Base-by-base conservation (phyloP, 148 eudicot genomes). In the Persicaria tinctoria region DNA sequence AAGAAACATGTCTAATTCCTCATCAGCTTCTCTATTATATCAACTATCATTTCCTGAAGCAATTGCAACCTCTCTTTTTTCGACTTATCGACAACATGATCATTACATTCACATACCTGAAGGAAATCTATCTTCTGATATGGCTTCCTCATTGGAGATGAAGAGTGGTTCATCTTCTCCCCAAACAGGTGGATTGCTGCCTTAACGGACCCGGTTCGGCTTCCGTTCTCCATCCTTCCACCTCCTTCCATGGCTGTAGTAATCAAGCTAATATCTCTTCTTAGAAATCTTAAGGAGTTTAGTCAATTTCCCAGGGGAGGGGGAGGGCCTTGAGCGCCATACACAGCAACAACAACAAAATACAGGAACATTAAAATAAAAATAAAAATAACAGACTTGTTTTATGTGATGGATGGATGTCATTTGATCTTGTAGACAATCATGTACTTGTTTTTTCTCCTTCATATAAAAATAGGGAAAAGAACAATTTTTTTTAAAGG, bases 181-280 rank as follows among this genome's bases (percentile, higher is more conserved):
- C 74, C 74, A 20, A 71, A 71, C 74, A 71, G 18, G 41, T 71
- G 74, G n/a, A 71, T 50, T 47, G 74, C 74, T 8, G 74, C 74
- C 55, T 71, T 71, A 23, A 71, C 74, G 6, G 74, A 71, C n/a
- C 74, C 74, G 38, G 74, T 71, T 23, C 74, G 74, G 74, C 27
- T 71, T 8, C 53, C 27, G 14, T 71, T 48, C 44, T 46, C 74
- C 16, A 16, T 3, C 23, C 1, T 3, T 71, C 18, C 73, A 8
- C 54, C 53, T 47, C 12, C 17, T 12, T 66, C 70, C 70, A 41
- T 66, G 70, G 44, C 13, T 66, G 47, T 16, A 66, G 70, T 41
- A 5, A 66, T 41, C 48, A 12, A 38, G 70, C 46, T 66, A 57
- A 8, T 17, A 57, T 27, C 0, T 57, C 7, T 7, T 64, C 7